Evolutionary conservation across 257 asterid species (phyloP), one percentile per base, ranked within the genome.

Genomic region (Rauvolfia tetraphylla): DNA sequence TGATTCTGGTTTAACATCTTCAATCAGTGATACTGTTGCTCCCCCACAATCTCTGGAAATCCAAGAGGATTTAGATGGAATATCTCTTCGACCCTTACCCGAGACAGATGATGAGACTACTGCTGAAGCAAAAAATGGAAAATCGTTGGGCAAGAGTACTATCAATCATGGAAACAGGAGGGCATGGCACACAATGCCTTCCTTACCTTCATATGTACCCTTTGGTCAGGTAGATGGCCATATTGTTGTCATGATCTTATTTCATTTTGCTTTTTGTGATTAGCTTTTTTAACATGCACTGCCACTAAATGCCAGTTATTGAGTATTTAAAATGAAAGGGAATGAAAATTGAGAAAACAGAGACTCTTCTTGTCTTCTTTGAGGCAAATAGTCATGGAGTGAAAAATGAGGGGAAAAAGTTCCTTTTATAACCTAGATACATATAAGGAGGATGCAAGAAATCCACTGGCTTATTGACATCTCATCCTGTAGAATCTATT

Each of bases 41-140:
- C 79, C 92, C 36, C 91, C 93, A 74, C 96, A 89, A 82, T 95
- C 97, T 77, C 98, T 95, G 76, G 99, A 92, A 86, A 95, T 95
- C n/a, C 91, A 93, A 86, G 99, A 95, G 87, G 87, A 94, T 79
- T 95, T 96, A 79, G 97, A 92, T 88, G 99, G 98, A 73, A 88
- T 95, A 82, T 91, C 99, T 78, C 95, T 95, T 76, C 92, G 85
- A 67, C 98, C 96, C 58, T 84, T 92, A 75, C 89, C 93, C 34
- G 91, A 80, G 71, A 88, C 85, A 44, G 88, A 79, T 76, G 96
- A 86, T 81, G 95, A 83, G 71, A 58, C 79, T 46, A 57, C 86
- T 74, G 84, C 81, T 81, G 93, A 83, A 76, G 57, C 71, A 49
- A 88, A 89, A 84, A 89, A 76, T 85, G 98, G 85, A 70, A 91